Evolutionary conservation across 345 rosid species (phyloP), one percentile per base, ranked within the genome.

Genomic region (Citrus reticulata): DNA sequence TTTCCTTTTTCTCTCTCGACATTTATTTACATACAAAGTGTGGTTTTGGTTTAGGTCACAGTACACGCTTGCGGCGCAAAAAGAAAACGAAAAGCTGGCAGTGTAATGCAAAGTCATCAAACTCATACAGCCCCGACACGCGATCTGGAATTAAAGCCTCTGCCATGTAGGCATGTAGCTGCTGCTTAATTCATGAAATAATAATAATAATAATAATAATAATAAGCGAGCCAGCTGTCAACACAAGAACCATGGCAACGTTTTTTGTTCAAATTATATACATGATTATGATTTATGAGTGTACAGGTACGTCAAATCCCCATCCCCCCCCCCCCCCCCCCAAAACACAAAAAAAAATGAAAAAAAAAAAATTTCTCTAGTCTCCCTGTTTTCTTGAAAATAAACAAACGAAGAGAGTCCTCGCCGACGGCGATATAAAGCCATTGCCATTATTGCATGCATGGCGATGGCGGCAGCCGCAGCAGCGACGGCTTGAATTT

Each of bases 51-150:
- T 40, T 60, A 27, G 40, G 68, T 76, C 74, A 22, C 57, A 46
- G 51, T 11, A 59, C 70, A 34, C 78, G 70, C 74, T 78, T 73
- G 88, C 88, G 88, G 86, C 86, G 79, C 83, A 8, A 20, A 57
- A 40, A 20, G 64, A 32, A 5, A 30, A n/a, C 37, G 24, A 17
- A n/a, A 32, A 24, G 34, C 19, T 30, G 35, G 46, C 77, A 24
- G 10, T 0, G 14, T 32, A 4, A 27, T 14, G 54, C 68, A 51
- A 40, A 27, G 75, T 63, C 72, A 34, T 76, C 77, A 74, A 32
- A 6, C 29, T 60, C 40, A 29, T 58, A 68, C 59, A 60, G 80
- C 32, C 49, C 74, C 68, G 22, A 81, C 84, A 81, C 84, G 86
- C 72, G 74, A 73, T 75, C 82, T 82, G 49, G 49, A 10, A 10